Conservation (phyloP, 805 yeast species). For the Metschnikowia kofuensis region DNA sequence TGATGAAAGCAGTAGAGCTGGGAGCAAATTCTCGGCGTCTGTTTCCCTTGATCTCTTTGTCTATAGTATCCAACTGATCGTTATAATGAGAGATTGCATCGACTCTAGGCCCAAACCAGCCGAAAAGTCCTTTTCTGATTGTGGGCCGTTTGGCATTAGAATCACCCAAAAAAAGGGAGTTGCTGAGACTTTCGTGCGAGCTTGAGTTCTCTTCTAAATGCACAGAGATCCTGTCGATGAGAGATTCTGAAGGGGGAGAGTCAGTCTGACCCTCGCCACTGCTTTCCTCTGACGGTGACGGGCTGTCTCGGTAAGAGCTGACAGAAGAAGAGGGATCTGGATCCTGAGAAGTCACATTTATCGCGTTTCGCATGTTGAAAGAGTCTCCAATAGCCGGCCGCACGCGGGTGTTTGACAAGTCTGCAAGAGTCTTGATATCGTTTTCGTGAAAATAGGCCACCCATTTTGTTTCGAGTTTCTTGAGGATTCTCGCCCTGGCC, state of each 20-base stretch:
- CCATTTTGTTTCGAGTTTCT: conserved; percentile 68
- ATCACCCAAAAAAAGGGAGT: conserved; percentile 1
- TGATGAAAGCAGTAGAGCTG: conserved; percentile 88
- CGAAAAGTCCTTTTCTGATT: conserved; percentile 57
- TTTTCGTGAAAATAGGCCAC: conserved; percentile 53
- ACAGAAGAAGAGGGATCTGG: too few species aligned
- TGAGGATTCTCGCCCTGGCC: conserved; percentile 51
- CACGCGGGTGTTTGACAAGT: conserved; percentile 26
- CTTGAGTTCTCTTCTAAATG: conserved; percentile 17
- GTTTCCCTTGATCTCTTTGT: conserved; percentile 63
- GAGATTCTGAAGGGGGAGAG: conserved; percentile 4
- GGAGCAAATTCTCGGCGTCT: conserved; percentile 71
- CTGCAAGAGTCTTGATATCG: conserved; percentile 28
- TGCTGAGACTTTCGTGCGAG: conserved; percentile 4
- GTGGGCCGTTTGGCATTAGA: conserved; percentile 47
- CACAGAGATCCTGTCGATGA: conserved; percentile 29
- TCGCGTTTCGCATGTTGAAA: conserved; percentile 17
- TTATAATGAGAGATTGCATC: conserved; percentile 83
- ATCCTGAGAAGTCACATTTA: neutral
- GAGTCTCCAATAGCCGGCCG: conserved; percentile 29
- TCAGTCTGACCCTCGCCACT: neutral
- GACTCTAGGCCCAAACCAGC: conserved; percentile 62
- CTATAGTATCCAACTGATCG: conserved; percentile 63
- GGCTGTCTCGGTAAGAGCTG: neutral
- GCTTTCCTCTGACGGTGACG: neutral